Conservation (phyloP, 345 rosid genomes). For the Xanthoceras sorbifolium region DNA sequence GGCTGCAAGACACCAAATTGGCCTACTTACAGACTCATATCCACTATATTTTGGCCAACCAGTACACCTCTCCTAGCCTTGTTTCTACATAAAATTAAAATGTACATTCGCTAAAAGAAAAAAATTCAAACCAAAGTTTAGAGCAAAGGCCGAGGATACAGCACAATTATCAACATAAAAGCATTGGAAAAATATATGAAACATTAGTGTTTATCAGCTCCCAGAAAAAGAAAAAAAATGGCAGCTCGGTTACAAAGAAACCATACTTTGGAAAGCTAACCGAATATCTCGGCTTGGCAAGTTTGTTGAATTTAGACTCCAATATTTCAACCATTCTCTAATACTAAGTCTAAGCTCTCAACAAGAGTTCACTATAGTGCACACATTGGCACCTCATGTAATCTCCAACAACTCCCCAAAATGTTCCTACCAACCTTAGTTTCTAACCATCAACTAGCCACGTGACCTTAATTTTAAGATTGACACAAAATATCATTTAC, state of each 20-base stretch:
- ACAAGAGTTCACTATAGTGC: no score
- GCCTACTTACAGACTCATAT: background rate
- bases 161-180: no score
- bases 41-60: background rate
- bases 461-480: background rate
- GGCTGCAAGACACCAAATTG: background rate
- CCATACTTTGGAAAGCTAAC: background rate
- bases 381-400: no score
- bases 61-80: background rate
- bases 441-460: background rate
- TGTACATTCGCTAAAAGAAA: background rate
- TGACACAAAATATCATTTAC: background rate
- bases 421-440: background rate
- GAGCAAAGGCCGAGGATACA: background rate
- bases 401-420: no score
- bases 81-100: conserved; percentile 4
- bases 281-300: no score
- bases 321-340: no score
- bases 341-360: no score
- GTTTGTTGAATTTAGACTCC: no score
- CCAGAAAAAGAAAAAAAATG: background rate
- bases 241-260: background rate
- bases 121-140: background rate
- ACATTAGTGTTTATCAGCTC: background rate
- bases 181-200: no score